Conservation (phyloP, 2,329 filamentous ascomycete species). For the Beauveria sp. region DNA sequence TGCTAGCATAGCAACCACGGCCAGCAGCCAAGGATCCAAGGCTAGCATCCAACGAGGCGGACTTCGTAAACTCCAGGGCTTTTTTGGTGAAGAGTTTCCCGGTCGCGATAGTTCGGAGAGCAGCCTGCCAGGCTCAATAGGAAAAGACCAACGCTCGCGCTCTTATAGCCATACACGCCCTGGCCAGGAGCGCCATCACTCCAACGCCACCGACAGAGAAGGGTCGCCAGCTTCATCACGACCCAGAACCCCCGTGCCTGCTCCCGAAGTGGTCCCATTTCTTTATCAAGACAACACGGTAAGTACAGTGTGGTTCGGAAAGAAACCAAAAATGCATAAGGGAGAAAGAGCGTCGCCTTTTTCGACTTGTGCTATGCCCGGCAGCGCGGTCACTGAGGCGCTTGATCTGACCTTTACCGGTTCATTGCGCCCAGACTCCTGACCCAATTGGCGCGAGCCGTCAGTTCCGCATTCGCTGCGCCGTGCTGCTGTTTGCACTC, state of each 20-base stretch:
- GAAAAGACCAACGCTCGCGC: conserved; percentile 55
- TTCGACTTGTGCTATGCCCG: background rate
- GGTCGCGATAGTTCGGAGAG: conserved; percentile 67
- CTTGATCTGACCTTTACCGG: conserved; percentile 9
- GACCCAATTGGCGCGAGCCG: conserved; percentile 7
- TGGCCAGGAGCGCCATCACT: conserved; percentile 73
- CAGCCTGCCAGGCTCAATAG: conserved; percentile 45
- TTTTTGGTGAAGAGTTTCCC: conserved; percentile 86
- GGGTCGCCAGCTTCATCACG: conserved; percentile 68
- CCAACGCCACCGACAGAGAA: conserved; percentile 65
- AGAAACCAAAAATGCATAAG: background rate
- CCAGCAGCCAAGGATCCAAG: conserved; percentile 79
- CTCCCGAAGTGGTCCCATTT: conserved; percentile 95
- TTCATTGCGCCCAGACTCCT: conserved; percentile 3
- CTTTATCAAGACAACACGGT: conserved; percentile 67
- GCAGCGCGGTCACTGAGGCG: background rate
- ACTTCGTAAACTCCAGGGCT: conserved; percentile 77
- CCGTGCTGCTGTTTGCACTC: background rate
- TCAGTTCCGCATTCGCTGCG: background rate
- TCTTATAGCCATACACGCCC: conserved; percentile 54
- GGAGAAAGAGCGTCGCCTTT: conserved; percentile 17
- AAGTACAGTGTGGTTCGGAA: conserved; percentile 43
- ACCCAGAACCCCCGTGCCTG: conserved; percentile 77
- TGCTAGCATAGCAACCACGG: conserved; percentile 70
- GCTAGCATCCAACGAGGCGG: conserved; percentile 62